A percentile compares a stretch with the other conserved stretches of the same genome.
Evolutionary conservation across 371 early-diverging fungal species (phyloP).

Genomic region (Mucor lusitanicus): DNA sequence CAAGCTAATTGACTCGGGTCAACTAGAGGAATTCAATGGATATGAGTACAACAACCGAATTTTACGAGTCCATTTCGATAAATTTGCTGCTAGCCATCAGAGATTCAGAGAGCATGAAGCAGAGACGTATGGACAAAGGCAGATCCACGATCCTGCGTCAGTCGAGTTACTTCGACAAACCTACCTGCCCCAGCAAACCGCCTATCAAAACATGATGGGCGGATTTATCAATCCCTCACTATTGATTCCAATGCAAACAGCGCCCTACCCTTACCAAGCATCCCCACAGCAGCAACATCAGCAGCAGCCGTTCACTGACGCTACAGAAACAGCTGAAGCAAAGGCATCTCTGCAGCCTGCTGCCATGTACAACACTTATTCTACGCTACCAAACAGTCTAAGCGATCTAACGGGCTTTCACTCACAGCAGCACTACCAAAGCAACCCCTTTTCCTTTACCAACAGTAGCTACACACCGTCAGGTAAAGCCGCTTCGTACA

Average conservation of each 20-base stretch:
- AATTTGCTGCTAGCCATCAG: constrained; percentile 13
- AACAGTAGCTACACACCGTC: background rate
- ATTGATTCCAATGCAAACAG: background rate
- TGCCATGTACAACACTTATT: background rate
- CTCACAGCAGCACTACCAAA: background rate
- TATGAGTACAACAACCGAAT: constrained; percentile 73
- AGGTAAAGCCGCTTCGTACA: background rate
- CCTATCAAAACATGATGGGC: background rate
- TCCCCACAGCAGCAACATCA: background rate
- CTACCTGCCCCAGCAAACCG: constrained; percentile 3
- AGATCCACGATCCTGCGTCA: constrained; percentile 4
- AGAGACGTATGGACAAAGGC: background rate
- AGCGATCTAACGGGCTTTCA: background rate
- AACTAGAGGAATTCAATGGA: constrained; percentile 57
- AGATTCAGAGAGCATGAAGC: constrained; percentile 5
- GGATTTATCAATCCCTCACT: background rate
- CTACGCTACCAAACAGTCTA: background rate
- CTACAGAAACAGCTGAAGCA: background rate
- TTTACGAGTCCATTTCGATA: constrained; percentile 62
- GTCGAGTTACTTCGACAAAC: constrained; percentile 10
- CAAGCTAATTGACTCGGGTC: background rate
- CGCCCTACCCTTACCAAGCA: background rate
- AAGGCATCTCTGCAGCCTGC: background rate
- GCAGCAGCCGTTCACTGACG: background rate
- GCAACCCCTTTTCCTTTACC: background rate